Percentiles rank a stretch among this genome's conserved stretches.
phyloP scores from a whole-genome alignment of 768 basidiomycete genomes.

The Calvatia gigantea region DNA sequence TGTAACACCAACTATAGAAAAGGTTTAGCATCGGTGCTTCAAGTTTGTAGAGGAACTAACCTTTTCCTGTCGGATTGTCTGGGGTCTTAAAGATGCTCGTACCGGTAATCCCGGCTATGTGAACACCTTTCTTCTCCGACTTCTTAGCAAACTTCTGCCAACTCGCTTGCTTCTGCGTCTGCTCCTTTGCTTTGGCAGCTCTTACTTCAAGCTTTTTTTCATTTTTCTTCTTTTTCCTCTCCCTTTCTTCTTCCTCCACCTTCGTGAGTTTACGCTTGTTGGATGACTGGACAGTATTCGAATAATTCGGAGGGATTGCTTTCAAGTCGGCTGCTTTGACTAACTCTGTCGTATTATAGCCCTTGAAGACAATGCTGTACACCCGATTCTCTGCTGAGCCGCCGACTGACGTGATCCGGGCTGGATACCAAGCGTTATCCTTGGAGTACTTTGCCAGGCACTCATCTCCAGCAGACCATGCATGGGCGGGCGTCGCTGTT shows the following conservation, averaged over 20 bases:
- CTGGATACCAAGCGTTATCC: slow-evolving; percentile 86
- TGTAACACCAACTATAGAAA: slow-evolving; percentile 75
- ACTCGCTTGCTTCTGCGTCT: slow-evolving; percentile 74
- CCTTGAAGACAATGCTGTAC: slow-evolving; percentile 89
- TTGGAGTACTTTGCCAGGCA: slow-evolving; percentile 83
- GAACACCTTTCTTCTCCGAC: slow-evolving; percentile 87
- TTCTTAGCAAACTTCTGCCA: slow-evolving; percentile 98
- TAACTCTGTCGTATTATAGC: slow-evolving; percentile 88
- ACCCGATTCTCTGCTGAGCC: slow-evolving; percentile 79
- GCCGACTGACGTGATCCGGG: slow-evolving; percentile 80
- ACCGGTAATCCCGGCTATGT: slow-evolving; percentile 84
- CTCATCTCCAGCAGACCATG: slow-evolving; percentile 82
- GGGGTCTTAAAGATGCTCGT: slow-evolving; percentile 95
- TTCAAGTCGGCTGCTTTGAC: slow-evolving; percentile 73
- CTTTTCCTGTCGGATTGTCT: slow-evolving; percentile 84
- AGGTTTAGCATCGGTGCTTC: slow-evolving; percentile 11
- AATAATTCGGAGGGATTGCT: slow-evolving; percentile 57
- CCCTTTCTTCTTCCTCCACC: slow-evolving; percentile 83
- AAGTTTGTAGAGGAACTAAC: slow-evolving; percentile 39
- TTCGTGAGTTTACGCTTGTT: slow-evolving; percentile 78
- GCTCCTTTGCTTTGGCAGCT: slow-evolving; percentile 87
- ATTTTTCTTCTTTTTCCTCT: slow-evolving; percentile 91
- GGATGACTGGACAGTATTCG: slow-evolving; percentile 37
- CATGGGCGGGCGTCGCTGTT: slow-evolving; percentile 43
- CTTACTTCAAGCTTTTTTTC: slow-evolving; percentile 87